phyloP scores from a whole-genome alignment of 371 early-diverging fungal species.

The Mortierella sp. region DNA sequence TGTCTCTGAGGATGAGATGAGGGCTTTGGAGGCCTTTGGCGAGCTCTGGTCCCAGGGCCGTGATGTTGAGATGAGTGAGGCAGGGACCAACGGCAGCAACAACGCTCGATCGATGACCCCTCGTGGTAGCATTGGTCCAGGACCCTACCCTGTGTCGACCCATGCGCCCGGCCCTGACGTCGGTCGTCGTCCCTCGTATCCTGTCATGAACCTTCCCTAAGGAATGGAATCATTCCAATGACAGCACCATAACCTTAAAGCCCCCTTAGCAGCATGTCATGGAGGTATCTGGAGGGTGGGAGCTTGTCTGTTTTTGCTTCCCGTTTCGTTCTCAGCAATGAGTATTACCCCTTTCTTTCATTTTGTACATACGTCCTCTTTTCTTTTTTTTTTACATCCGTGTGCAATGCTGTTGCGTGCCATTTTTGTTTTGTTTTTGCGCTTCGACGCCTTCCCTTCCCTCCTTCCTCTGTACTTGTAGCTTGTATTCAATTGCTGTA shows the following conservation, averaged over 20 bases:
- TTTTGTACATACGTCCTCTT: constrained; percentile 20
- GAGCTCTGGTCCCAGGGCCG: constrained; percentile 56
- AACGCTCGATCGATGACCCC: constrained; percentile 8
- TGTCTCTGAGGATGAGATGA: constrained; percentile 54
- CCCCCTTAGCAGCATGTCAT: not conserved
- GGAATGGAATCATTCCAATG: not conserved
- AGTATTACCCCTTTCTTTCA: not conserved
- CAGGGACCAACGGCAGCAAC: not conserved
- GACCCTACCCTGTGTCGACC: constrained; percentile 9
- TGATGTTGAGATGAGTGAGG: constrained; percentile 32
- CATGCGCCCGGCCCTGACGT: constrained; percentile 39
- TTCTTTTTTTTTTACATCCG: not conserved
- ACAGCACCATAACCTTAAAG: constrained; percentile 7
- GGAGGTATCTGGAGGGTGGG: not conserved
- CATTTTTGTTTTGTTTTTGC: not conserved
- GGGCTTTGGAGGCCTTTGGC: constrained; percentile 54
- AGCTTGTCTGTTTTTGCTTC: not conserved
- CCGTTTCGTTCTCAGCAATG: not conserved
- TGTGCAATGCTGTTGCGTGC: not conserved
- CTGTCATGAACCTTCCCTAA: constrained; percentile 9
- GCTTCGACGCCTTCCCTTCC: not conserved
- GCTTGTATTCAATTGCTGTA: not conserved
- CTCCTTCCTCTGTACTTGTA: constrained; percentile 5
- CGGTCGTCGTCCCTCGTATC: constrained; percentile 31
- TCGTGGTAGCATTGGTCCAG: constrained; percentile 6